Evolutionary conservation across 768 basidiomycete species (phyloP).

Genomic region (Lentinus tigrinus): DNA sequence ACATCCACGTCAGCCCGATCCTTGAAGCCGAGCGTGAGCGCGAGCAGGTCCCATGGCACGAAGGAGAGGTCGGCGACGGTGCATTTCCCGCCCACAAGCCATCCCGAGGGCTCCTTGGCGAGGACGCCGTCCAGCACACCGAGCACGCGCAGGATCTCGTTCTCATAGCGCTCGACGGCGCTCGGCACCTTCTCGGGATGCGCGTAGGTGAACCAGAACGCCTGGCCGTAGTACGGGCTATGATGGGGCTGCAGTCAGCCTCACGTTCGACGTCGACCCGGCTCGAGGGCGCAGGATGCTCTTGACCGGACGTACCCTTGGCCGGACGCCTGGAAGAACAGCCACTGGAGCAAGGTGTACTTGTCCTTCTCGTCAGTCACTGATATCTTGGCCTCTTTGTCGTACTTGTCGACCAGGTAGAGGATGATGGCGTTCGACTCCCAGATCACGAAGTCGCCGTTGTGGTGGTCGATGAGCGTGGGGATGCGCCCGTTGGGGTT

Average conservation of each 20-base stretch:
- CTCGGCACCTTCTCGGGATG: constrained; percentile 8
- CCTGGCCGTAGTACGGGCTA: background rate
- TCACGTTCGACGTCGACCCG: background rate
- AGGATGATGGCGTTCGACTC: constrained; percentile 38
- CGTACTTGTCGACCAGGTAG: constrained; percentile 40
- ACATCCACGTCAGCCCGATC: background rate
- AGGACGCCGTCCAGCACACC: constrained; percentile 16
- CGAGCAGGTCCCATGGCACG: background rate
- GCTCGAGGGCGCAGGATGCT: too few relatives aligned
- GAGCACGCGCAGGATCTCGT: constrained; percentile 17
- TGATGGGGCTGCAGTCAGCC: background rate
- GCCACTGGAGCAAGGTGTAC: constrained; percentile 33
- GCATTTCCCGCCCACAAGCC: constrained; percentile 4
- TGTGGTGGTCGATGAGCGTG: constrained; percentile 28
- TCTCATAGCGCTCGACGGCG: constrained; percentile 18
- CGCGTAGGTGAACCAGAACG: background rate
- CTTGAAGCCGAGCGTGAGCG: background rate
- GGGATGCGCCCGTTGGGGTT: constrained; percentile 34
- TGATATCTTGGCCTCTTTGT: constrained; percentile 33
- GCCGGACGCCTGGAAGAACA: constrained; percentile 33
- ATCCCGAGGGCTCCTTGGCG: constrained; percentile 4
- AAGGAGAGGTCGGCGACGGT: background rate
- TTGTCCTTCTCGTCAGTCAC: constrained; percentile 3
- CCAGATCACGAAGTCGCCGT: constrained; percentile 28
- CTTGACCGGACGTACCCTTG: too few relatives aligned